Evolutionary conservation across 1,284 basidiomycete species (phyloP), one percentile per base, ranked within the genome.

Genomic region (Microbotryum scabiosae): DNA sequence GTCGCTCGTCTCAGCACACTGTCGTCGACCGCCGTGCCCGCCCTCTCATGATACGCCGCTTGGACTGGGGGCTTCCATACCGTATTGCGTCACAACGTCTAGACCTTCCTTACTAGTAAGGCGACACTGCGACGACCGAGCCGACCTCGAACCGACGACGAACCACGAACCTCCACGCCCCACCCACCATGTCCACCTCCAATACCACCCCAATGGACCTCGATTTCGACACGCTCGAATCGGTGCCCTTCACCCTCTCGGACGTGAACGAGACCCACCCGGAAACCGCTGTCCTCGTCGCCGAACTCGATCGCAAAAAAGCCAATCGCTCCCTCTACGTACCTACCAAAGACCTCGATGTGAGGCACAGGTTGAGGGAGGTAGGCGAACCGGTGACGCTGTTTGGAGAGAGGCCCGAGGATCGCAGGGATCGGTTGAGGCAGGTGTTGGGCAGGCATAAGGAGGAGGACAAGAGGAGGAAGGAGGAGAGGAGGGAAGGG

Each of bases 381-480:
- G 86, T 96, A 65, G 91, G 89, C 32, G 90, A 98, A 75, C 96
- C 96, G 41, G 91, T 97, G 67, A 97, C 92, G 7, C 81, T 97
- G 43, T 99, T 98, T 70, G 96, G 92, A 61, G 96, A 99, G 82
- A 85, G 79, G 63, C 78, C 79, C 5, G 79, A 79, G 56, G 81
- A 82, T 64, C 69, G 96, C 66, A 79, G 96, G 74, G 93, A 97
- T 77, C 89, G 96, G 78, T 79, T 99, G 65, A 90, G 92, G 67
- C 87, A 91, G 75, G 84, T 97, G 2, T 79, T 96, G 56, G 91
- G 66, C 84, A 84, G 74, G 85, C 84, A n/a, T 85, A 85, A 51
- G 80, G 84, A 65, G 85, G 88, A 63, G 84, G 85, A 65, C 84
- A 87, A 65, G 73, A 73, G 45, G 79, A 81, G n/a, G 9, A 47